Conservation (phyloP, 192 early-diverging fungal genomes). For the Coemansia biformis region DNA sequence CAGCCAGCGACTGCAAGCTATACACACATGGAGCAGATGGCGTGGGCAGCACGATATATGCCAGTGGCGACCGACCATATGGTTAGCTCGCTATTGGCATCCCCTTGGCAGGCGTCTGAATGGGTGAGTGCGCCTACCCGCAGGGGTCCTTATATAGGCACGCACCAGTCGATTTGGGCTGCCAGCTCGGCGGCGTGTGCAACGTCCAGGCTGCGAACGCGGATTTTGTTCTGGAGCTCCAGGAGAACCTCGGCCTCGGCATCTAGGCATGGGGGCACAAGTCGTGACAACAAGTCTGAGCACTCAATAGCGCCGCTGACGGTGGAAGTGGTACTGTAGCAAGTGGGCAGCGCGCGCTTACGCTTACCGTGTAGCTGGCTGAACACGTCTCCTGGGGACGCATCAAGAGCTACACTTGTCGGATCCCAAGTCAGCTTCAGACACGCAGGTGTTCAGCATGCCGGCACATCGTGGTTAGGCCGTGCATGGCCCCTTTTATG, state of each 20-base stretch:
- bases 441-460: too few species aligned
- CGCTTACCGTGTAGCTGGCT: slow-evolving; percentile 67
- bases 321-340: too few species aligned
- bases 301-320: neutral
- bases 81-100: neutral
- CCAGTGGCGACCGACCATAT: too few species aligned
- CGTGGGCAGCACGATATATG: too few species aligned
- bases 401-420: slow-evolving; percentile 73
- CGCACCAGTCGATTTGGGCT: slow-evolving; percentile 55
- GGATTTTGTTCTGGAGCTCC: slow-evolving; percentile 60
- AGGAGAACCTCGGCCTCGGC: slow-evolving; percentile 81
- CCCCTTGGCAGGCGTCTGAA: too few species aligned
- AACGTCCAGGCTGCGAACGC: slow-evolving; percentile 56
- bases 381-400: slow-evolving; percentile 78
- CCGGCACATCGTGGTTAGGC: too few species aligned
- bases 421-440: too few species aligned
- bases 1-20: slow-evolving; percentile 34
- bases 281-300: too few species aligned
- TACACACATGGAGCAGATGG: too few species aligned
- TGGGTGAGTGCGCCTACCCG: neutral
- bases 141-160: neutral
- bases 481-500: too few species aligned
- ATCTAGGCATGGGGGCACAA: slow-evolving; percentile 48
- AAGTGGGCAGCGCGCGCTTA: too few species aligned
- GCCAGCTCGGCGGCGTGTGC: slow-evolving; percentile 50